A percentile compares a stretch with the other conserved stretches of the same genome.
Conservation (phyloP, 1,139 yeast genomes). For the Kodamaea sp. region DNA sequence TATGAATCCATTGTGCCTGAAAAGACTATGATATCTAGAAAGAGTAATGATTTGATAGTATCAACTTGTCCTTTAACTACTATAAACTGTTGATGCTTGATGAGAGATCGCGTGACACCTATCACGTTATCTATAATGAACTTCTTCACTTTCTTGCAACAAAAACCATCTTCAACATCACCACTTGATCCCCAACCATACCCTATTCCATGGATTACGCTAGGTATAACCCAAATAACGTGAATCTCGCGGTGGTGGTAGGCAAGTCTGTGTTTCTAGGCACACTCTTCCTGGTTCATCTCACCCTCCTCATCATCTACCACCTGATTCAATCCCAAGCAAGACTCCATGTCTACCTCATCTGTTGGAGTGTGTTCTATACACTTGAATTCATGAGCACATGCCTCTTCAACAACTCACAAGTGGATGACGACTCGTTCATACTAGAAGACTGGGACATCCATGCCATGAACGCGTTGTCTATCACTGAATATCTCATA, state of each 20-base stretch:
- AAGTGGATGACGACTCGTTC: constrained; percentile 74
- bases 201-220: constrained; percentile 8
- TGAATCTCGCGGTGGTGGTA: constrained; percentile 33
- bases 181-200: no score
- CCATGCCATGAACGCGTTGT: constrained; percentile 55
- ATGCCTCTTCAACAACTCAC: constrained; percentile 65
- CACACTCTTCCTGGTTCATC: constrained; percentile 19
- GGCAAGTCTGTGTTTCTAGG: constrained; percentile 38
- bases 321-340: constrained; percentile 5
- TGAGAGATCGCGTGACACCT: no score
- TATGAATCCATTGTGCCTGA: no score
- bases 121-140: no score
- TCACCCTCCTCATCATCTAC: constrained; percentile 6
- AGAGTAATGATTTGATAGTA: no score
- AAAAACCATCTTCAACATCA: no score
- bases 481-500: constrained; percentile 26
- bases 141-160: no score
- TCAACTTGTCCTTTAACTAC: no score
- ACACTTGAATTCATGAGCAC: constrained; percentile 80
- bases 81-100: no score
- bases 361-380: constrained; percentile 65
- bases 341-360: constrained; percentile 44
- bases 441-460: constrained; percentile 73
- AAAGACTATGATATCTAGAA: no score
- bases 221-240: constrained; percentile 29